A percentile compares a stretch with the other conserved stretches of the same genome.
Evolutionary conservation across 345 rosid genomes (phyloP).

Genomic region (Ceriops zippeliana): DNA sequence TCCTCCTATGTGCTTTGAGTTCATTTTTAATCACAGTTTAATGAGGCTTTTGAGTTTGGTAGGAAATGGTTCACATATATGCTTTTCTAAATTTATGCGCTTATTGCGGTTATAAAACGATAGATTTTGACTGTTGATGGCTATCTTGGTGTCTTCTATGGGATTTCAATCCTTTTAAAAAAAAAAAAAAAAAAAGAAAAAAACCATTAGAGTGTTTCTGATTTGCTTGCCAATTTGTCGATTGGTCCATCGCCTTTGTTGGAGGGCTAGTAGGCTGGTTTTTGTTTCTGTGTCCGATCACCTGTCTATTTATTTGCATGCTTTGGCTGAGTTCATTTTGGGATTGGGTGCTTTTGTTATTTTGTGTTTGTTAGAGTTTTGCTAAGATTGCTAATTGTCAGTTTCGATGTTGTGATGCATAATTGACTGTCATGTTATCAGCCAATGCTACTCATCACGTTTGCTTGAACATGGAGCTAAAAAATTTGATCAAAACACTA

Average conservation of each 20-base stretch:
- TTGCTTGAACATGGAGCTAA: no score
- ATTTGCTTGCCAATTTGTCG: no score
- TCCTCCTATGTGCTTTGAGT: conserved; percentile 1
- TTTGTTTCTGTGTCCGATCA: neutral
- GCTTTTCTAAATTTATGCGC: no score
- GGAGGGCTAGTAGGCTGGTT: no score
- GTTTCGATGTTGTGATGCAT: no score
- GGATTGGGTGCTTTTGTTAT: neutral
- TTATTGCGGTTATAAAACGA: no score
- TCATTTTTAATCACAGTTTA: neutral
- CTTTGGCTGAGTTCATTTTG: neutral
- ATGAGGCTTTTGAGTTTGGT: neutral
- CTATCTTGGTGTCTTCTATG: conserved; percentile 3
- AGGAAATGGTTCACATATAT: no score
- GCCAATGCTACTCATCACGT: no score
- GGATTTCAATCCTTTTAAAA: neutral
- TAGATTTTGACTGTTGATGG: conserved; percentile 8
- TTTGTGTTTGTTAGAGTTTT: neutral
- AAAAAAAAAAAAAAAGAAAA: no score
- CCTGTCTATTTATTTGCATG: neutral
- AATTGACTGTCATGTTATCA: no score
- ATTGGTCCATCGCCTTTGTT: neutral
- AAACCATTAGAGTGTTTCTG: neutral
- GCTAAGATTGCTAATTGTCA: no score
- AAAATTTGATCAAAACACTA: no score